Evolutionary conservation across 805 yeast genomes (phyloP).

Genomic region (Candida ficus): DNA sequence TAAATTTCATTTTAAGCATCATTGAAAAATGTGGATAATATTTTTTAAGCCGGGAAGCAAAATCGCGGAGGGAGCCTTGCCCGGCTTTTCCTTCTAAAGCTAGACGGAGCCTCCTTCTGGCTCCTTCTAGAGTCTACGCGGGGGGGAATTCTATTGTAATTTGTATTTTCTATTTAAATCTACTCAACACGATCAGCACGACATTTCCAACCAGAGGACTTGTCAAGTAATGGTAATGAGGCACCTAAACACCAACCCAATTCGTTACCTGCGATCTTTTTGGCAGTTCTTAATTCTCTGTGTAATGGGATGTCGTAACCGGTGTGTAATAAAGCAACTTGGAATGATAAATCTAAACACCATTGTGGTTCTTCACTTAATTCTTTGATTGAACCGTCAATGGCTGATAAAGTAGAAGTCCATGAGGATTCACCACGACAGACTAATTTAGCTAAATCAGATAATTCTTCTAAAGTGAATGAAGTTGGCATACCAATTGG

Average conservation of each 20-base stretch:
- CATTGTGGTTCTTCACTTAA: conserved; percentile 81
- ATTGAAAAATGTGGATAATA: too few species aligned
- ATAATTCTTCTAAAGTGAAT: conserved; percentile 80
- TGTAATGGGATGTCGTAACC: conserved; percentile 92
- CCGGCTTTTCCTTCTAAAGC: too few species aligned
- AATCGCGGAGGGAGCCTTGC: too few species aligned
- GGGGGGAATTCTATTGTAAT: not conserved
- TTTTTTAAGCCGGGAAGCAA: too few species aligned
- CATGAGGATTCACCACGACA: conserved; percentile 80
- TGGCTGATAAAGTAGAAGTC: conserved; percentile 59
- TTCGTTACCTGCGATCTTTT: conserved; percentile 83
- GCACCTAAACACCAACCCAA: conserved; percentile 99
- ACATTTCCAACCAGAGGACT: conserved; percentile 61
- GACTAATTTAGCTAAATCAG: conserved; percentile 74
- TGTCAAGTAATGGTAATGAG: conserved; percentile 81
- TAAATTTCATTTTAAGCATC: too few species aligned
- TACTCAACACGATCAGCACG: conserved; percentile 16
- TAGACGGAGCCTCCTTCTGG: too few species aligned
- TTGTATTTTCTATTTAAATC: not conserved
- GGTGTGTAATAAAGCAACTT: conserved; percentile 85
- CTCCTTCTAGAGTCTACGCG: not conserved
- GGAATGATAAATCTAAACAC: conserved; percentile 91
- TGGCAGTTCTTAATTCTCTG: conserved; percentile 89
- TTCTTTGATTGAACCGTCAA: conserved; percentile 60
- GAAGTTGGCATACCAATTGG: conserved; percentile 94